Evolutionary conservation across 2,329 filamentous ascomycete species (phyloP), one percentile per base, ranked within the genome.

Genomic region (Sporothrix humicola): DNA sequence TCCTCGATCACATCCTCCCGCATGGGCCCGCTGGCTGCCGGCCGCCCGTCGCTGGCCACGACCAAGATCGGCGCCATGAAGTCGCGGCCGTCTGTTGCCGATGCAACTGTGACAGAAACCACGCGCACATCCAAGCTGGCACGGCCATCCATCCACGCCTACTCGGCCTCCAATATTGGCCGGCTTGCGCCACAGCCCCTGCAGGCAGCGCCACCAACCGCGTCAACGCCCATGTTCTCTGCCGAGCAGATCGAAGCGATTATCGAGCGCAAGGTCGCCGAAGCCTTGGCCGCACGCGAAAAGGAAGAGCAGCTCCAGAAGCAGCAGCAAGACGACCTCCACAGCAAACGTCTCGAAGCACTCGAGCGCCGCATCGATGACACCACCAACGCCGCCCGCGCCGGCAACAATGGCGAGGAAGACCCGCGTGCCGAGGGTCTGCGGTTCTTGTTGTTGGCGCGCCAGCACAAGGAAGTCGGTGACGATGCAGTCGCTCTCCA

Each of bases 241-340:
- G 88, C 90, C 20, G 91, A 90, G 13, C 91, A 91, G 71, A 97
- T 98, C 74, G 95, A 98, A 80, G 93, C 94, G 54, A 90, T 98
- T 83, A 94, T 98, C 1, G 93, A 97, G 81, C 93, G 92, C 78
- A 97, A 97, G 79, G 93, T 98, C 0, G 91, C 92, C 74, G 94
- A 97, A 82, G 94, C 96, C 50, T 85, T 98, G 0, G 94, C 95
- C 0, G 91, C 91, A n/a, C 89, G 92, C 71, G 89, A 88, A 0
- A 91, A 58, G 82, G 86, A 17, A 82, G 78, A 68, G 76, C 81
- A 71, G 76, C 79, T 17, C 76, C 79, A 73, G 72, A 76, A 81
- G 77, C 75, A 82, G 77, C 79, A 68, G 76, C 80, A n/a, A 76
- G 23, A 15, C 52, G 69, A 9, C 59, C 42, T 23, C 42, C 44